Conservation (phyloP, 2,329 filamentous ascomycete species). For the Monosporascus sp. region DNA sequence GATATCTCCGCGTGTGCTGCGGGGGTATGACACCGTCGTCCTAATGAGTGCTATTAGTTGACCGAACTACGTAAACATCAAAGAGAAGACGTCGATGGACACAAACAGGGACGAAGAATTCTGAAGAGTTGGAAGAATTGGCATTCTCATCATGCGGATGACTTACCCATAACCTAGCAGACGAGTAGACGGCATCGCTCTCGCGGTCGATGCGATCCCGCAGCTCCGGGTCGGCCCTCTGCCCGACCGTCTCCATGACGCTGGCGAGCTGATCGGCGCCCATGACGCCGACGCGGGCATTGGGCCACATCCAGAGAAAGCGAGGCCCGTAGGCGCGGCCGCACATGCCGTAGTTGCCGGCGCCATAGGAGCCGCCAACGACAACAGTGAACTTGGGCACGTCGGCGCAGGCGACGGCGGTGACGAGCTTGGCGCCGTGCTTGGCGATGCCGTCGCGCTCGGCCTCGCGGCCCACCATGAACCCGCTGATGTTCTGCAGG, state of each 20-base stretch:
- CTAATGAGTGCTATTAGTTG: constrained; percentile 28
- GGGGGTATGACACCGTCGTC: constrained; percentile 77
- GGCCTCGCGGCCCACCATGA: constrained; percentile 94
- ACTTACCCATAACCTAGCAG: constrained; percentile 78
- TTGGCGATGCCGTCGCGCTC: constrained; percentile 96
- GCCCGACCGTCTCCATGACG: constrained; percentile 93
- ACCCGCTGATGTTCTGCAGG: constrained; percentile 93
- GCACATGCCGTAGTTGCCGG: constrained; percentile 98
- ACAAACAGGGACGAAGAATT: constrained; percentile 4
- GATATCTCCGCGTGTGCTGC: constrained; percentile 65
- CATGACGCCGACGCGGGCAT: constrained; percentile 95
- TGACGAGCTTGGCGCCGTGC: constrained; percentile 95
- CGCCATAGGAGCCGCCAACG: constrained; percentile 86
- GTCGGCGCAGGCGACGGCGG: constrained; percentile 86
- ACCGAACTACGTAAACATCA: background rate
- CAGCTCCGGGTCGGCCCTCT: constrained; percentile 72
- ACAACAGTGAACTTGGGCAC: constrained; percentile 97
- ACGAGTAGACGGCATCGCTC: constrained; percentile 83
- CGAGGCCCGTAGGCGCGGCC: constrained; percentile 87
- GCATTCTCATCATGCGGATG: background rate
- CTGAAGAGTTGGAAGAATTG: too few species aligned
- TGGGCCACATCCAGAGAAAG: constrained; percentile 96
- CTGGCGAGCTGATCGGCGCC: constrained; percentile 83
- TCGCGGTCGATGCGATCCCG: constrained; percentile 83
- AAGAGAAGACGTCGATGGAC: background rate